phyloP scores from a whole-genome alignment of 2,329 filamentous ascomycete genomes.

The Fusarium burgessii region DNA sequence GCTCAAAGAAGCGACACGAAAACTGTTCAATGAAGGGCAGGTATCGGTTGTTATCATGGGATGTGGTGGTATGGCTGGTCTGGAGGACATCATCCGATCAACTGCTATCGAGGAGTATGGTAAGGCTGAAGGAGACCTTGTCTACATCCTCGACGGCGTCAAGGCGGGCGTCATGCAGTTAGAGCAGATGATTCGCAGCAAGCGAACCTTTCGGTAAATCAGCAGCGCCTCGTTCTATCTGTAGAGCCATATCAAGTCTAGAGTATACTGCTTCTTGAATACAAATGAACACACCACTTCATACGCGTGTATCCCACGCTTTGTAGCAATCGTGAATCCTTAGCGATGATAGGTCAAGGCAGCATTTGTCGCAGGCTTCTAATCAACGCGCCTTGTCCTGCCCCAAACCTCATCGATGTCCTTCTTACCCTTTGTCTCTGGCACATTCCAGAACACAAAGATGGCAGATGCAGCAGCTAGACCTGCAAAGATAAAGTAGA shows the following conservation, averaged over 20 bases:
- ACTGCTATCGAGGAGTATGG: conserved; percentile 76
- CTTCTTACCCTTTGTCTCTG: conserved; percentile 89
- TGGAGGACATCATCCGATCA: conserved; percentile 80
- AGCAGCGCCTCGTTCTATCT: conserved; percentile 8
- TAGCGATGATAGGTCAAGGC: not conserved
- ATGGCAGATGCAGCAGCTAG: conserved; percentile 75
- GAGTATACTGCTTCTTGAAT: conserved; percentile 5
- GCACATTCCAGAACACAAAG: conserved; percentile 81
- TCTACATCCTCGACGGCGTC: conserved; percentile 85
- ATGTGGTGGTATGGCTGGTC: conserved; percentile 90
- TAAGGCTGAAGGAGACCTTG: conserved; percentile 61
- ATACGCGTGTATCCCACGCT: not conserved
- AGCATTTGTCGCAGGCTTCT: conserved; percentile 16
- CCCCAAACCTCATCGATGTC: conserved; percentile 94
- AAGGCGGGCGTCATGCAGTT: conserved; percentile 75
- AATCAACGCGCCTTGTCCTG: conserved; percentile 67
- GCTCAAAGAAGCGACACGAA: conserved; percentile 77
- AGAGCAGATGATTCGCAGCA: conserved; percentile 64
- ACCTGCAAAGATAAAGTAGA: conserved; percentile 91
- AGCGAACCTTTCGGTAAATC: conserved; percentile 52
- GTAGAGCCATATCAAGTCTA: conserved; percentile 11
- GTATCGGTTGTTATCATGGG: conserved; percentile 83
- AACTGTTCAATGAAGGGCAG: conserved; percentile 67
- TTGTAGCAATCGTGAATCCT: not conserved
- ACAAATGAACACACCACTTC: not conserved